These are phyloP conservation scores for Tilletia walkeri DNA, from an alignment of 1,284 basidiomycete species.

Conservation along the genomic window DNA sequence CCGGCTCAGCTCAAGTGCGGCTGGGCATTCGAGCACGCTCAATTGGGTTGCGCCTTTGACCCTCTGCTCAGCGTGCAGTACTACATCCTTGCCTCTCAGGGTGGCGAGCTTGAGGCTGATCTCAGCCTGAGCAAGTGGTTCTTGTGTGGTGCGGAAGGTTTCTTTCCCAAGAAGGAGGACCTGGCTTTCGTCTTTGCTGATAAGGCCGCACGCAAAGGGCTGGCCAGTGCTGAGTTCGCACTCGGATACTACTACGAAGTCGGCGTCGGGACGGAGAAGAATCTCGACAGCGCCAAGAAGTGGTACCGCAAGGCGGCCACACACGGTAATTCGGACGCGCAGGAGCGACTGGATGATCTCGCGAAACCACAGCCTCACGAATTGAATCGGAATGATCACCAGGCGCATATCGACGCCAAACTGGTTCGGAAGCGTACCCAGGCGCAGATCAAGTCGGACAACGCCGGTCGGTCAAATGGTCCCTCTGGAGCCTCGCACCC, in stretches of 20 bases:
- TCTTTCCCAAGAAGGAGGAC: constrained; percentile 83
- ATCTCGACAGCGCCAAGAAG: constrained; percentile 65
- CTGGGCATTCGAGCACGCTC: constrained; percentile 85
- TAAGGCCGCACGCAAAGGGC: constrained; percentile 76
- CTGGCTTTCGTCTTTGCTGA: constrained; percentile 87
- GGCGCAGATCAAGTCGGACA: constrained; percentile 59
- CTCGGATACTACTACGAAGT: constrained; percentile 88
- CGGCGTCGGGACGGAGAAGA: constrained; percentile 58
- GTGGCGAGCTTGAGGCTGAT: constrained; percentile 79
- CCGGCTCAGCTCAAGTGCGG: constrained; percentile 87
- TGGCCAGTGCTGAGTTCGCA: constrained; percentile 85
- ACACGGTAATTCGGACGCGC: constrained; percentile 79
- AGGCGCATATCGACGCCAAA: constrained; percentile 72
- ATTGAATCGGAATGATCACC: constrained; percentile 76
- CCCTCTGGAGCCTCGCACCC: constrained; percentile 9
- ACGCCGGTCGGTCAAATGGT: constrained; percentile 25
- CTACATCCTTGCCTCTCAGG: constrained; percentile 70
- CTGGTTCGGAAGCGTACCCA: constrained; percentile 79
- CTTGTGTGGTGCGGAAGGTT: constrained; percentile 75
- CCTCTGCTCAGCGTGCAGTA: constrained; percentile 87
- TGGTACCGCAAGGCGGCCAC: constrained; percentile 74
- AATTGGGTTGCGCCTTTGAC: constrained; percentile 80
- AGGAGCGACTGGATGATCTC: constrained; percentile 71
- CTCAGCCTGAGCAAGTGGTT: constrained; percentile 97
- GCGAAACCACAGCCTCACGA: constrained; percentile 61